Evolutionary conservation across 2,329 filamentous ascomycete species (phyloP).

Genomic region (Dactylella cylindrospora): DNA sequence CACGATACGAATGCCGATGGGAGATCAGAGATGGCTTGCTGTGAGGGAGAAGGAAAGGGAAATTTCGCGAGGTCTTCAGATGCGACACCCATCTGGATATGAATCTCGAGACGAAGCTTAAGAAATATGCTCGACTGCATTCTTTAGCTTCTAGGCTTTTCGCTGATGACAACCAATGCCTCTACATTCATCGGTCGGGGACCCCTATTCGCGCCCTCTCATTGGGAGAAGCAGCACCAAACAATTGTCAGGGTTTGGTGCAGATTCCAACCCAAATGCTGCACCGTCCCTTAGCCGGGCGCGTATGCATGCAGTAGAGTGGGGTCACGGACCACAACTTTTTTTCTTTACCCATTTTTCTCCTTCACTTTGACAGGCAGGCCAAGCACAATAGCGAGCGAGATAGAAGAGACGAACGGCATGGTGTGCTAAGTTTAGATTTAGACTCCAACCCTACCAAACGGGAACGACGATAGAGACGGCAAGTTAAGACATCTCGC

Average conservation of each 20-base stretch:
- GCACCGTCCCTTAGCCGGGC: conserved; percentile 24
- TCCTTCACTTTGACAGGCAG: conserved; percentile 1
- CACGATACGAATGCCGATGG: conserved; percentile 27
- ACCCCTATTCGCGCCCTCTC: conserved; percentile 38
- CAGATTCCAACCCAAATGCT: conserved; percentile 10
- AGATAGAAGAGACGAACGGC: neutral
- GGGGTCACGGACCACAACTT: conserved; percentile 36
- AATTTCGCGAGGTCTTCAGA: conserved; percentile 16
- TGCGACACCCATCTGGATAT: conserved; percentile 38
- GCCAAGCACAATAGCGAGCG: too few relatives aligned
- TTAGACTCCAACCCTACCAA: neutral
- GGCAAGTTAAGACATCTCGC: too few relatives aligned
- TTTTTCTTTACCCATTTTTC: conserved; percentile 2
- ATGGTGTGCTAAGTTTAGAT: conserved; percentile 24
- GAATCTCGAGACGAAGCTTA: conserved; percentile 42
- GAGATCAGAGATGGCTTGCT: conserved; percentile 17
- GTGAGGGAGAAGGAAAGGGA: conserved; percentile 13
- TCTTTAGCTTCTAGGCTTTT: neutral
- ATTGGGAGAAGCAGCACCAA: conserved; percentile 12
- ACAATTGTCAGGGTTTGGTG: neutral
- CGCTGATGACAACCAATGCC: neutral
- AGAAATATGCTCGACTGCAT: neutral
- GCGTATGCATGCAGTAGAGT: conserved; percentile 35
- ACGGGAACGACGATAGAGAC: conserved; percentile 18
- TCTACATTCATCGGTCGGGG: conserved; percentile 11